Conservation (phyloP, 345 rosid species). For the Zanthoxylum bungeanum region DNA sequence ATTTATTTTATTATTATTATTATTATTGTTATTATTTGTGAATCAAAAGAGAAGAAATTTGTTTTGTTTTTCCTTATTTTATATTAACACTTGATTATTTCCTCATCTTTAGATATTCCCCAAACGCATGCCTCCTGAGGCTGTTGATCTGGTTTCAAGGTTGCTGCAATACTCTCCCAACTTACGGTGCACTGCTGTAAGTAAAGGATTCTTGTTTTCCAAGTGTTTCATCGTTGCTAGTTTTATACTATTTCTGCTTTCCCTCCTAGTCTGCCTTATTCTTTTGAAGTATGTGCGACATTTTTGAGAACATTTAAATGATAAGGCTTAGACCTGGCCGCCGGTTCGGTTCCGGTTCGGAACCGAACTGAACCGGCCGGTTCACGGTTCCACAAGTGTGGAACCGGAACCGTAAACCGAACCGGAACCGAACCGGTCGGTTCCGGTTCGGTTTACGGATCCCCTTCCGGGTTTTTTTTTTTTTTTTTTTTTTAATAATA, state of each 20-base stretch:
- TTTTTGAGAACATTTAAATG: neutral
- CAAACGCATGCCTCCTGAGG: constrained; percentile 96
- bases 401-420: no score
- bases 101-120: constrained; percentile 63
- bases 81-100: neutral
- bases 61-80: neutral
- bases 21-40: no score
- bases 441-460: no score
- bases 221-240: neutral
- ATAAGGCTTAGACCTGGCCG: no score
- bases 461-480: no score
- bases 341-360: no score
- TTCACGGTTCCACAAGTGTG: no score
- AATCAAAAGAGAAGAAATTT: neutral
- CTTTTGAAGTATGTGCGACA: neutral
- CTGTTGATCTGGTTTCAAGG: constrained; percentile 95
- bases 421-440: no score
- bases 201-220: constrained; percentile 21
- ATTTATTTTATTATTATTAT: no score
- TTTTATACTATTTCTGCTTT: neutral
- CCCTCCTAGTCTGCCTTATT: neutral
- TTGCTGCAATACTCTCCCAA: constrained; percentile 95
- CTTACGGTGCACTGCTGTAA: constrained; percentile 85
- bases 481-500: no score
- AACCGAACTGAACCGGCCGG: no score